Evolutionary conservation across 2,329 filamentous ascomycete genomes (phyloP).

Genomic region (Keithomyces neogunnii): DNA sequence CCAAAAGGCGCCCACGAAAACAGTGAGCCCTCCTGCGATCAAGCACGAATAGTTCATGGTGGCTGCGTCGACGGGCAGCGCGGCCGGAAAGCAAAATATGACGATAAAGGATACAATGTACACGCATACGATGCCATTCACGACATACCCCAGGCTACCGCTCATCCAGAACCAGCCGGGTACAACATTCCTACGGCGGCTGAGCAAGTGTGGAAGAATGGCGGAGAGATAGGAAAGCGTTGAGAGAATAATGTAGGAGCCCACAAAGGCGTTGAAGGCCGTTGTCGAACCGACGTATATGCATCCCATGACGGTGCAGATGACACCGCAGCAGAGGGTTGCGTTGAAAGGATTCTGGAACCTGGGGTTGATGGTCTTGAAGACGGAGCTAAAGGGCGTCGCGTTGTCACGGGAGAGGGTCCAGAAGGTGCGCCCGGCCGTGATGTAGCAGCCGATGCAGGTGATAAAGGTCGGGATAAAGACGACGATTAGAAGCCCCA

Average conservation of each 20-base stretch:
- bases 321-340: slow-evolving; percentile 36
- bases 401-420: not conserved
- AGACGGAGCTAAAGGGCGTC: not conserved
- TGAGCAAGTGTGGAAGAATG: slow-evolving; percentile 43
- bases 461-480: not conserved
- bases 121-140: not conserved
- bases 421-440: not conserved
- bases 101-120: not conserved
- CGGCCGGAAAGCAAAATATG: not conserved
- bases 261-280: slow-evolving; percentile 51
- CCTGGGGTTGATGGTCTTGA: slow-evolving; percentile 34
- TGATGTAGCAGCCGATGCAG: not conserved
- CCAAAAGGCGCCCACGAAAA: slow-evolving; percentile 28
- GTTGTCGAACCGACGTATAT: slow-evolving; percentile 50
- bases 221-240: slow-evolving; percentile 49
- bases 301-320: slow-evolving; percentile 40
- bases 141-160: not conserved
- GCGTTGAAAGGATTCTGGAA: slow-evolving; percentile 47
- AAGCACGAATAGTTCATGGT: slow-evolving; percentile 28
- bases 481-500: slow-evolving; percentile 22
- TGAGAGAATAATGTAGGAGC: slow-evolving; percentile 26
- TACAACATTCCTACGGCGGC: not conserved
- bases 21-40: slow-evolving; percentile 28
- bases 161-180: not conserved
- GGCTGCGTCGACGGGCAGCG: not conserved